These are phyloP conservation scores for Bipolaris oryzae DNA, from an alignment of 2,329 filamentous ascomycete genomes.

Conservation along the genomic window DNA sequence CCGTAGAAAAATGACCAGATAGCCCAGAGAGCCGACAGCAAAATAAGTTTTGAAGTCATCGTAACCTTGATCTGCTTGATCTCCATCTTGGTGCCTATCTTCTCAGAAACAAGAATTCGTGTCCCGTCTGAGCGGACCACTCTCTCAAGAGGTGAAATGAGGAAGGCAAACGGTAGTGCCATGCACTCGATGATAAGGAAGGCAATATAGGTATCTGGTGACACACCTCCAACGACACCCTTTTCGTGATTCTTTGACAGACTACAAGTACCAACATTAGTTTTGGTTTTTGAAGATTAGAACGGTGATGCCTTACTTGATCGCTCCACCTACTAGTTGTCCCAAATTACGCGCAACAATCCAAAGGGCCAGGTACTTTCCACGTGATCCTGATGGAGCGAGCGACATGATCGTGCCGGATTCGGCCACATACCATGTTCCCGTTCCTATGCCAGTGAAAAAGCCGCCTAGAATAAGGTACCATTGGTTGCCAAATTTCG, in stretches of 20 bases:
- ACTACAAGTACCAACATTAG: conserved; percentile 3
- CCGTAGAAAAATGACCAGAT: conserved; percentile 57
- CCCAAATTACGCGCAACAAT: conserved; percentile 57
- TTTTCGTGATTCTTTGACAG: conserved; percentile 38
- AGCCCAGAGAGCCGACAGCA: conserved; percentile 52
- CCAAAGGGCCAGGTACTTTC: conserved; percentile 57
- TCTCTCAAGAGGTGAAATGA: conserved; percentile 55
- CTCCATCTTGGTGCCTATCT: conserved; percentile 49
- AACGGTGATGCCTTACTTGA: conserved; percentile 33
- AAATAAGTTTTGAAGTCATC: conserved; percentile 47
- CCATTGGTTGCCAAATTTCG: conserved; percentile 58
- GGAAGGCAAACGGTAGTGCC: conserved; percentile 54
- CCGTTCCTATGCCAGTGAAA: conserved; percentile 39
- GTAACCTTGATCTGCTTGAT: conserved; percentile 50
- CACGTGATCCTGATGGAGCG: conserved; percentile 54
- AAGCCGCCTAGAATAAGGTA: conserved; percentile 43
- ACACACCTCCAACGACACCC: conserved; percentile 46
- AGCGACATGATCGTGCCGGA: conserved; percentile 58
- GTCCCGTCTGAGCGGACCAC: conserved; percentile 56
- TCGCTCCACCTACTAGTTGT: conserved; percentile 56
- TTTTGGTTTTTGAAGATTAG: no score
- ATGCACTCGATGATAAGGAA: conserved; percentile 57
- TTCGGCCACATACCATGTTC: conserved; percentile 59
- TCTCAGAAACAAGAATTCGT: conserved; percentile 51
- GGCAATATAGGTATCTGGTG: conserved; percentile 55